Evolutionary conservation across 2,329 filamentous ascomycete species (phyloP), one percentile per base, ranked within the genome.

Genomic region (Cordyceps fumosorosea): DNA sequence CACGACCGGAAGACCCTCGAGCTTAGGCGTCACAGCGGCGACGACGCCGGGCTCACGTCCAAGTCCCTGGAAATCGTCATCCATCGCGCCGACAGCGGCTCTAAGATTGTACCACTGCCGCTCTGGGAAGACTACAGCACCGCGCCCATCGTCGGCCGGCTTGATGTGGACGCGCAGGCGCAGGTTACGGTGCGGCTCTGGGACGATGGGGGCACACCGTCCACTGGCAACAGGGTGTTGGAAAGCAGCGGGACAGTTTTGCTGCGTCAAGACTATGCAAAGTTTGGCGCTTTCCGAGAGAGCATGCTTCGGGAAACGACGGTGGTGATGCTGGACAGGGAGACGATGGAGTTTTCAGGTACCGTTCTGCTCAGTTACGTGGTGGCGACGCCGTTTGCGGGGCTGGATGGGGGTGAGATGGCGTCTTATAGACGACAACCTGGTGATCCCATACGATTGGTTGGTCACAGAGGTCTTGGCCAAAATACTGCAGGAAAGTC

Each of bases 321-420:
- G 0, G 65, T 75, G n/a, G 68, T 71, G 2, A 70, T 76, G 56
- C 56, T 75, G 8, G 65, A 69, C 44, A 73, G 63, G 40, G 63
- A 69, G 6, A 70, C 66, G 1, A 67, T 73, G 64, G 60, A 67
- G 18, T 64, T 66, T 32, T 62, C 72, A 5, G 75, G 74, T 3
- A 72, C 67, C 1, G 66, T 76, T 7, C 69, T 73, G 26, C 73
- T 76, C 47, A 75, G 71, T 18, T 73, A 67, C 56, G 60, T 75
- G 4, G 67, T 76, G 24, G 69, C 65, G 0, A 69, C 54, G 20
- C 67, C 69, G 12, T 74, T 66, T 58, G 37, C 32, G 14, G 60
- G 63, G 12, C 60, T 64, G 12, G 34, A 62, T 57, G 7, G 11
- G 14, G 20, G 37, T 52, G n/a, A 54, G 40, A 32, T 60, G 34